Evolutionary conservation across 2,329 filamentous ascomycete genomes (phyloP).

Genomic region (Nemania serpens): DNA sequence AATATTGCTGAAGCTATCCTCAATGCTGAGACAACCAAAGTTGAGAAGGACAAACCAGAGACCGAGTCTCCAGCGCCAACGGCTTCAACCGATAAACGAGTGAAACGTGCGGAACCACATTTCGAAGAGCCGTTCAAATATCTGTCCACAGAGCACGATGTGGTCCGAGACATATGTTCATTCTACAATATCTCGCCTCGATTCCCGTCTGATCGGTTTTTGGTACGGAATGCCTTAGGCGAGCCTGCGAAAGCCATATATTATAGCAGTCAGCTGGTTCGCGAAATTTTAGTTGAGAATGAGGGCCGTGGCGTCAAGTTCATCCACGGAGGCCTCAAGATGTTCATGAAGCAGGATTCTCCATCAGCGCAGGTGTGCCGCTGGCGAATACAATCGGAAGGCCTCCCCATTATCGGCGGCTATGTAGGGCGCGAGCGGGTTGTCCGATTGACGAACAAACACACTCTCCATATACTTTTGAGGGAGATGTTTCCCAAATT

Average conservation of each 20-base stretch:
- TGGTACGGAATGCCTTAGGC: constrained; percentile 92
- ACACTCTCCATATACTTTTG: constrained; percentile 80
- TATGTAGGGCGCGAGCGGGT: constrained; percentile 83
- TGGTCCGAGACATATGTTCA: constrained; percentile 74
- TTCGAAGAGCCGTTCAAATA: constrained; percentile 96
- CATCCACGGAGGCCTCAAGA: constrained; percentile 95
- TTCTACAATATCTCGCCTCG: constrained; percentile 85
- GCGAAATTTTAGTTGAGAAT: constrained; percentile 84
- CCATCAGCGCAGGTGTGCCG: constrained; percentile 84
- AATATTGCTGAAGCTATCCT: constrained; percentile 21
- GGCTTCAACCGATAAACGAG: constrained; percentile 45
- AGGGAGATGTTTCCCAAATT: constrained; percentile 98
- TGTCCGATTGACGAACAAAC: constrained; percentile 74
- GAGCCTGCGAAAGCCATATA: constrained; percentile 94
- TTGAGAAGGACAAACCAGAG: constrained; percentile 27
- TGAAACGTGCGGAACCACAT: constrained; percentile 53
- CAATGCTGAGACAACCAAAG: constrained; percentile 27
- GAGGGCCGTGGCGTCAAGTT: constrained; percentile 93
- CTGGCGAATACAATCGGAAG: constrained; percentile 96
- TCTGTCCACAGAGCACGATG: constrained; percentile 72
- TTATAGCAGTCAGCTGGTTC: constrained; percentile 85
- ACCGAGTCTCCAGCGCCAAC: constrained; percentile 28
- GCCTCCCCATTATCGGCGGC: constrained; percentile 85
- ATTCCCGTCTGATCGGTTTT: constrained; percentile 89
- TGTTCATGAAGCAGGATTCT: constrained; percentile 98